phyloP scores from a whole-genome alignment of 2,329 filamentous ascomycete genomes.

The Microdochium trichocladiopsis region DNA sequence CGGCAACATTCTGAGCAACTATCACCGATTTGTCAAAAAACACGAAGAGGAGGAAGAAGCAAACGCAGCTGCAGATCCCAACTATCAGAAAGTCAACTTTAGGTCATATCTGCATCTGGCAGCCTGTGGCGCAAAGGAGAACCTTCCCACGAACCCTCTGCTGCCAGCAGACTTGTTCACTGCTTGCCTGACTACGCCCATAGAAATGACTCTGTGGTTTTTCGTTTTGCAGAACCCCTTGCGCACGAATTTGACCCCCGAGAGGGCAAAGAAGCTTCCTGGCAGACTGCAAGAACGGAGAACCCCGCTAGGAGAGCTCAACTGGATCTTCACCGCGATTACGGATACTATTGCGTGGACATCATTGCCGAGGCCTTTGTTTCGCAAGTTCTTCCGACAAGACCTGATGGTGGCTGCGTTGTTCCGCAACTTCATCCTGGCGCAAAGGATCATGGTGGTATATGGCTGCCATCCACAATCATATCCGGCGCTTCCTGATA shows the following conservation, averaged over 20 bases:
- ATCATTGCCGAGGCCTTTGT: conserved; percentile 78
- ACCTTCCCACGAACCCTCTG: conserved; percentile 87
- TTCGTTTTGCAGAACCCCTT: conserved; percentile 90
- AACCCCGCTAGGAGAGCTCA: conserved; percentile 90
- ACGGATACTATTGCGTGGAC: conserved; percentile 99
- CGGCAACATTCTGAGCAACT: conserved; percentile 91
- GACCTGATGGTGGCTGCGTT: conserved; percentile 98
- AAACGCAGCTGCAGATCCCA: conserved; percentile 66
- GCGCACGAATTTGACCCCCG: conserved; percentile 62
- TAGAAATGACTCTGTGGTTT: conserved; percentile 94
- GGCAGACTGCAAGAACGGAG: conserved; percentile 87
- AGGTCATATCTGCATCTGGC: conserved; percentile 79
- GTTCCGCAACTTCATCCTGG: conserved; percentile 91
- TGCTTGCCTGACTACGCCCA: conserved; percentile 90
- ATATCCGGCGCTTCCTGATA: conserved; percentile 85
- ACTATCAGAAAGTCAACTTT: conserved; percentile 70
- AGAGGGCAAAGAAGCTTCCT: conserved; percentile 81
- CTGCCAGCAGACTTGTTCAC: conserved; percentile 94
- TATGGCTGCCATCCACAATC: conserved; percentile 95
- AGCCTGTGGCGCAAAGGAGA: conserved; percentile 84
- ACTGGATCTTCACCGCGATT: conserved; percentile 99
- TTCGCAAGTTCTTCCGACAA: conserved; percentile 95
- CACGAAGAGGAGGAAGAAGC: conserved; percentile 87
- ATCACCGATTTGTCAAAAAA: conserved; percentile 89
- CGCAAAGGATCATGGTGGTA: conserved; percentile 90